phyloP scores from a whole-genome alignment of 2,329 filamentous ascomycete genomes.

The Teratosphaeriaceae sp. region DNA sequence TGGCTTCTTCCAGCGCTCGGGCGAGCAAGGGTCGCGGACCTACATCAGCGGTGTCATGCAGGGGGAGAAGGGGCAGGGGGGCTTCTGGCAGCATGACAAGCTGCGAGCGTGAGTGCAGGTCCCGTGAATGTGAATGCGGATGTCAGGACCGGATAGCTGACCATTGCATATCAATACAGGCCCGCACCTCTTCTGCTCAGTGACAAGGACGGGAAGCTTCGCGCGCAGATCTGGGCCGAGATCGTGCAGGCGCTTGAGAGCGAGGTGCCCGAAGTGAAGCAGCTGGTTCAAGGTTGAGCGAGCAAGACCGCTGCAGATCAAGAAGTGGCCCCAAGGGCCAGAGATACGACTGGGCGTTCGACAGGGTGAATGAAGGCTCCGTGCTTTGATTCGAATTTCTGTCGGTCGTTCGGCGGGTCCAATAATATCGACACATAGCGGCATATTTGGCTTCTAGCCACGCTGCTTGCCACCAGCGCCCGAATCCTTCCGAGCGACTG shows the following conservation, averaged over 20 bases:
- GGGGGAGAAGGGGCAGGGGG: constrained; percentile 12
- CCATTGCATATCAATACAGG: constrained; percentile 1
- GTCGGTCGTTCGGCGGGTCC: too few species aligned
- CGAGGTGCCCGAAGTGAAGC: constrained; percentile 10
- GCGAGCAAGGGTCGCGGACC: constrained; percentile 14
- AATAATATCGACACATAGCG: too few species aligned
- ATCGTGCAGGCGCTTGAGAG: constrained; percentile 7
- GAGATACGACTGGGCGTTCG: too few species aligned
- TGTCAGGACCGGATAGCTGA: too few species aligned
- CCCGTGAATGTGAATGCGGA: too few species aligned
- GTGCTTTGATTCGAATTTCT: too few species aligned
- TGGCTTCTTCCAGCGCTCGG: constrained; percentile 6
- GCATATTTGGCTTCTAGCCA: too few species aligned
- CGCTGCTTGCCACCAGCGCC: not conserved
- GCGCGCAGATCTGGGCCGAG: constrained; percentile 9
- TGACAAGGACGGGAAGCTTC: constrained; percentile 4
- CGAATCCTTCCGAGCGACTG: not conserved
- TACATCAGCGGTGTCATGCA: constrained; percentile 13
- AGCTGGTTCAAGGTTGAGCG: constrained; percentile 1
- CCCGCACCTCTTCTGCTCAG: constrained; percentile 5
- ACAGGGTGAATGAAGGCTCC: too few species aligned
- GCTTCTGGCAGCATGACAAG: constrained; percentile 11
- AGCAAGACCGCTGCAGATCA: too few species aligned
- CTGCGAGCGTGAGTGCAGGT: constrained; percentile 9
- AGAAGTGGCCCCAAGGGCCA: too few species aligned